Base-by-base conservation (phyloP, 225 moss, liverwort and hornwort genomes). In the Polytrichum formosum region DNA sequence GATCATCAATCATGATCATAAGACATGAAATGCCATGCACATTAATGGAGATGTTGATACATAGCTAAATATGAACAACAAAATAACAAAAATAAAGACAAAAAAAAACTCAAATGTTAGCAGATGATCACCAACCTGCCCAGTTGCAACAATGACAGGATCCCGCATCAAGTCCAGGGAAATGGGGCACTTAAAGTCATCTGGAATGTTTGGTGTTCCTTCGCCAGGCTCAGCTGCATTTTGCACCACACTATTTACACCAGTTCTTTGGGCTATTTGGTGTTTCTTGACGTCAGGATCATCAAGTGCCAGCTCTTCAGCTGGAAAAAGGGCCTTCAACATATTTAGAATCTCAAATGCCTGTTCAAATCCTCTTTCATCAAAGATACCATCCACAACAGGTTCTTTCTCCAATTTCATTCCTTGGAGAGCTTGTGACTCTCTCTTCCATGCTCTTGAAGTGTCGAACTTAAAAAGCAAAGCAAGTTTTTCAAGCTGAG, bases 121-220 rank as follows among this genome's bases (percentile, higher is more conserved):
- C 46, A 46, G 16, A 46, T 46, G 16, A 46, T 13, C 46, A 74
- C 81, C 55, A 17, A 92, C 95, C 87, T 95, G 93, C 2, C 93
- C 93, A 66, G 91, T 91, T 18, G 96, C 96, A 25, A 96, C 83
- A 26, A 96, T 96, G 55, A 93, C 96, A 30, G 93, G 96, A 53
- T 96, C 91, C 67, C 61, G 81, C 86, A 96, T 93, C 26, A 91
- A 76, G 56, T 93, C 96, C 76, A 93, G 74, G 25, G 91, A 93
- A 63, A 96, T 96, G 26, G 93, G 96, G 56, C 96, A 96, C 58
- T 81, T 84, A 61, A 91, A 96, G 75, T 93, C 96, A 65, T 91
- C 91, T 19, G 91, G 93, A 29, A 91, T 75, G 9, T 93, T 90
- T 1, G 83, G 76, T 25, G 72, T 37, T n/a, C 70, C 67, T 28